A percentile compares a stretch with the other conserved stretches of the same genome.
Evolutionary conservation across 306 rosid genomes (phyloP).

Genomic region (Sicyos baderoa): DNA sequence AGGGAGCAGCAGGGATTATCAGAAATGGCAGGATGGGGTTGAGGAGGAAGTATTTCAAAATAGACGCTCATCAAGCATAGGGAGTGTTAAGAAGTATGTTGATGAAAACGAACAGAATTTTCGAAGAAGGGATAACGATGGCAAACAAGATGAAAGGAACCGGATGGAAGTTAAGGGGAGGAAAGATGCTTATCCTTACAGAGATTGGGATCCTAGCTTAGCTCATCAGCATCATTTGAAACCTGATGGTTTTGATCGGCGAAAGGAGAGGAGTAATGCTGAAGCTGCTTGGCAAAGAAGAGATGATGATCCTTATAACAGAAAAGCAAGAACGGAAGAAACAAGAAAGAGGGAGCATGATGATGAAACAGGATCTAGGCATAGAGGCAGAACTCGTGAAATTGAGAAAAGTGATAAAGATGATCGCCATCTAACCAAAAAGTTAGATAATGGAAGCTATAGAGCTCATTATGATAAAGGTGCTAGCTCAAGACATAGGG

Average conservation of each 20-base stretch:
- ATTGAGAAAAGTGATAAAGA: conserved; percentile 68
- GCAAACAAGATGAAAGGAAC: conserved; percentile 61
- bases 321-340: conserved; percentile 71
- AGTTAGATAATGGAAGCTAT: conserved; percentile 75
- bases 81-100: conserved; percentile 37
- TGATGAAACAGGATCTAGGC: conserved; percentile 48
- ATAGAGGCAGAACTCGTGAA: conserved; percentile 65
- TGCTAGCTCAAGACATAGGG: conserved; percentile 67
- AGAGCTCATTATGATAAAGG: conserved; percentile 76
- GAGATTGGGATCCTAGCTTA: conserved; percentile 62
- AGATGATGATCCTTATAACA: conserved; percentile 61
- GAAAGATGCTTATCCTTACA: conserved; percentile 54
- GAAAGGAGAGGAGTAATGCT: conserved; percentile 66
- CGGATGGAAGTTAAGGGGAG: conserved; percentile 47
- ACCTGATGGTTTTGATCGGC: conserved; percentile 63
- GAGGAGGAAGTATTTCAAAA: conserved; percentile 92
- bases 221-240: conserved; percentile 50
- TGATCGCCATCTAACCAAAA: conserved; percentile 53
- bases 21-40: conserved; percentile 56
- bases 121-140: conserved; percentile 49
- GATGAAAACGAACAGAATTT: conserved; percentile 61
- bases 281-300: conserved; percentile 58
- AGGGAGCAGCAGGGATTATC: conserved; percentile 77
- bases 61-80: conserved; percentile 44
- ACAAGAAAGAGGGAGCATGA: conserved; percentile 72